phyloP scores from a whole-genome alignment of 768 basidiomycete genomes.

The Epithele typhae region DNA sequence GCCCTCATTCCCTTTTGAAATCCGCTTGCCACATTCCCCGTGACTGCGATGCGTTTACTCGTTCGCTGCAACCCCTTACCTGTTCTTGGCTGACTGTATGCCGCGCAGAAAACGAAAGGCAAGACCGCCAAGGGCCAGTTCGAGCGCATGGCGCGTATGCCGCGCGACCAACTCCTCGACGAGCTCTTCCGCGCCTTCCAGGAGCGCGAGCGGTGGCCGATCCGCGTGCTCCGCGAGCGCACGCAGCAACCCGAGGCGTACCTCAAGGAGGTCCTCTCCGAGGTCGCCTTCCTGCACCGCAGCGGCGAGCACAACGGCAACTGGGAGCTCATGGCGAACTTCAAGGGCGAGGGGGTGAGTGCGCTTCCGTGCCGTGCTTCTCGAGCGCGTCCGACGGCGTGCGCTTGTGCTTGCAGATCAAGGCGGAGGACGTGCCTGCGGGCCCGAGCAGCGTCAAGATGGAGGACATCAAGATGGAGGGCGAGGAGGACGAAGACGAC shows the following conservation, averaged over 20 bases:
- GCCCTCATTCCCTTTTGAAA: too few relatives aligned
- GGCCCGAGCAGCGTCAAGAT: constrained; percentile 18
- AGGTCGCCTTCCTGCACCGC: constrained; percentile 73
- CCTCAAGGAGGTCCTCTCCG: constrained; percentile 76
- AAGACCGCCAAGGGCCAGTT: constrained; percentile 67
- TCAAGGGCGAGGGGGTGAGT: constrained; percentile 59
- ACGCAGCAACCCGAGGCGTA: constrained; percentile 86
- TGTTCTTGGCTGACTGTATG: too few relatives aligned
- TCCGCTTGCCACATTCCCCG: too few relatives aligned
- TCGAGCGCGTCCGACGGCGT: neutral
- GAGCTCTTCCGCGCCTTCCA: constrained; percentile 75
- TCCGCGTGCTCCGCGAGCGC: constrained; percentile 69
- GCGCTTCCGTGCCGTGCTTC: neutral
- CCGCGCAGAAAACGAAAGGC: constrained; percentile 56
- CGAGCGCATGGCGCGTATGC: constrained; percentile 91
- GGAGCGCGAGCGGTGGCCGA: constrained; percentile 77
- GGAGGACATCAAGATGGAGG: constrained; percentile 30
- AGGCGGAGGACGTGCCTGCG: constrained; percentile 28
- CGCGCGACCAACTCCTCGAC: constrained; percentile 83
- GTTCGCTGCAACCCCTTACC: too few relatives aligned
- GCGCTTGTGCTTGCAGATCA: constrained; percentile 21
- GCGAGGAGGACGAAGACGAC: constrained; percentile 46
- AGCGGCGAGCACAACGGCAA: constrained; percentile 77
- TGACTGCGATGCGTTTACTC: too few relatives aligned
- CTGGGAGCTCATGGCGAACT: constrained; percentile 77